Evolutionary conservation across 2,329 filamentous ascomycete species (phyloP).

Genomic region (Clathrospora elynae): DNA sequence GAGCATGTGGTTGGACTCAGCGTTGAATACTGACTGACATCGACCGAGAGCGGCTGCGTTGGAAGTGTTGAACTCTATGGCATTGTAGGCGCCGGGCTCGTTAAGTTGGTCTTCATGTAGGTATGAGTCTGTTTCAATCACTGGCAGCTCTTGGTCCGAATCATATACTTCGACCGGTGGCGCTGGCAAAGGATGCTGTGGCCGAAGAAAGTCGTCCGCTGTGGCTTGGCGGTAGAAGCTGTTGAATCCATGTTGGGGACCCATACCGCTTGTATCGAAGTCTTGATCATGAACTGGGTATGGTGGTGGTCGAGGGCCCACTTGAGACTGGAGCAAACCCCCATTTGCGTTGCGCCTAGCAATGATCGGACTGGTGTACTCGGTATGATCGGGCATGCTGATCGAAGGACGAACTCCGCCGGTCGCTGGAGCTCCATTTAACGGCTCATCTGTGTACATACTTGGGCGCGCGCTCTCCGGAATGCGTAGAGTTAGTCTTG

Average conservation of each 20-base stretch:
- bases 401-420: not conserved
- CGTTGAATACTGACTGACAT: not conserved
- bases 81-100: not conserved
- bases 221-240: slow-evolving; percentile 5
- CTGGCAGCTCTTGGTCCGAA: slow-evolving; percentile 9
- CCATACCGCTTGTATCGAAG: not conserved
- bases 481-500: not conserved
- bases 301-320: not conserved
- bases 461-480: not conserved
- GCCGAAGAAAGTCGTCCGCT: slow-evolving; percentile 7
- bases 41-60: not conserved
- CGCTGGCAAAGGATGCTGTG: slow-evolving; percentile 1
- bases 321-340: not conserved
- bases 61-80: not conserved
- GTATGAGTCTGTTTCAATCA: slow-evolving; percentile 9
- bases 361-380: not conserved
- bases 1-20: not conserved
- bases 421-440: not conserved
- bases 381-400: slow-evolving; percentile 7
- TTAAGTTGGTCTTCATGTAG: not conserved
- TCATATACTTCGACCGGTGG: slow-evolving; percentile 4
- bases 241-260: not conserved
- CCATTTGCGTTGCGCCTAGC: not conserved
- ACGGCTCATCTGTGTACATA: not conserved
- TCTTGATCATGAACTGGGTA: slow-evolving; percentile 5